phyloP scores from a whole-genome alignment of 2,329 filamentous ascomycete genomes.

The Fusarium transvaalense region DNA sequence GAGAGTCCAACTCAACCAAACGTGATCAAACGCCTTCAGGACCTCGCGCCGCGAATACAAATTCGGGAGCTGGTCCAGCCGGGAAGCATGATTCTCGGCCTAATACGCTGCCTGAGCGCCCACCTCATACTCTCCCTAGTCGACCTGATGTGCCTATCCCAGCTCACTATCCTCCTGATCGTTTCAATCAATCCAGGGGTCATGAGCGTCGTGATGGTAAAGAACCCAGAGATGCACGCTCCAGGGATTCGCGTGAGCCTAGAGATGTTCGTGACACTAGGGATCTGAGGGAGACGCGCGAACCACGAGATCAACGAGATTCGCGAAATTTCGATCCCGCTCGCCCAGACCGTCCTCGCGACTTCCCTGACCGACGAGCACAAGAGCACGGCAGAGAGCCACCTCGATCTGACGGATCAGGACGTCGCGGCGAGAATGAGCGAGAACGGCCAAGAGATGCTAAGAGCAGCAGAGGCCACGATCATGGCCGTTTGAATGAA shows the following conservation, averaged over 20 bases:
- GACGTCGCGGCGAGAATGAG: constrained; percentile 58
- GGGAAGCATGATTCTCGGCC: constrained; percentile 49
- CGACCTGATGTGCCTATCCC: constrained; percentile 70
- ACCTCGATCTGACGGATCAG: constrained; percentile 50
- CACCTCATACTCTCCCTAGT: constrained; percentile 62
- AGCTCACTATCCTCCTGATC: constrained; percentile 61
- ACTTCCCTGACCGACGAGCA: constrained; percentile 59
- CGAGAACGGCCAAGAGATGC: constrained; percentile 56
- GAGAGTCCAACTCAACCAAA: constrained; percentile 48
- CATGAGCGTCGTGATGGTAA: constrained; percentile 57
- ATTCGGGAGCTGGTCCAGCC: constrained; percentile 28
- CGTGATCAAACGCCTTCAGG: constrained; percentile 43
- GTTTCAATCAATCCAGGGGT: constrained; percentile 58
- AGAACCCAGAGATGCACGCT: constrained; percentile 52
- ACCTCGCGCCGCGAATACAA: constrained; percentile 47
- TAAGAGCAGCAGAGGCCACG: constrained; percentile 46
- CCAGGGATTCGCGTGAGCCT: constrained; percentile 51
- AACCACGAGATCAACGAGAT: constrained; percentile 54
- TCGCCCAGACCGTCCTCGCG: constrained; percentile 58
- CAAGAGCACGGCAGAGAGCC: constrained; percentile 52
- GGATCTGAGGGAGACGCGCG: constrained; percentile 55
- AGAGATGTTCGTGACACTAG: constrained; percentile 47
- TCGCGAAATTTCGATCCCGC: constrained; percentile 56
- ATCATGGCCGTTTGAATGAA: constrained; percentile 50
- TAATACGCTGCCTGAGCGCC: constrained; percentile 55